phyloP scores from a whole-genome alignment of 1,284 basidiomycete genomes.

The Cryptococcus deneoformans region DNA sequence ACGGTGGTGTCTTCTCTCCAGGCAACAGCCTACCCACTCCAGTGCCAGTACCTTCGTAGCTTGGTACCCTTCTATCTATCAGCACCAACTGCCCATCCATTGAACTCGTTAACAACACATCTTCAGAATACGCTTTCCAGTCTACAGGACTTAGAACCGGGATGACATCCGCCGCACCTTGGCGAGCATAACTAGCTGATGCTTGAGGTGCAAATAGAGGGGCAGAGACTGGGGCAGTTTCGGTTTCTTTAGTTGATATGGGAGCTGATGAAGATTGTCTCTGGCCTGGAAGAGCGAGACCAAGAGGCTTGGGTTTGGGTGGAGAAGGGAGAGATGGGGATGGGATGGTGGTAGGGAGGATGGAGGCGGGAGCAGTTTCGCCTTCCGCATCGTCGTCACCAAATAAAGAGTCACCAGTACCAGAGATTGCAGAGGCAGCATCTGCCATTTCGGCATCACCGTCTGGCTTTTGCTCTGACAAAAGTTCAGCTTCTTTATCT shows the following conservation, averaged over 20 bases:
- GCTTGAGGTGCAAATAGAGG: slow-evolving; percentile 13
- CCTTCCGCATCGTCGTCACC: slow-evolving; percentile 40
- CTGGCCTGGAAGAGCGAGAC: slow-evolving; percentile 16
- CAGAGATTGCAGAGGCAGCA: slow-evolving; percentile 10
- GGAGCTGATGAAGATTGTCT: slow-evolving; percentile 1
- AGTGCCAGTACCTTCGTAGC: slow-evolving; percentile 49
- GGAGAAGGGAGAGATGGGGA: slow-evolving; percentile 4
- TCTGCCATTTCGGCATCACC: slow-evolving; percentile 24
- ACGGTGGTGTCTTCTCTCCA: slow-evolving; percentile 87
- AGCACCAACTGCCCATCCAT: slow-evolving; percentile 91
- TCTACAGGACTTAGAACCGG: slow-evolving; percentile 57
- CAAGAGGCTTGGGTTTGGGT: slow-evolving; percentile 4
- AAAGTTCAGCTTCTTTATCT: not conserved
- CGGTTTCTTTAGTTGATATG: not conserved
- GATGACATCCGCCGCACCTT: slow-evolving; percentile 23
- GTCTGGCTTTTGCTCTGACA: not conserved
- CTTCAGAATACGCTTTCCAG: slow-evolving; percentile 69
- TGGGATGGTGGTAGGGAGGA: slow-evolving; percentile 8
- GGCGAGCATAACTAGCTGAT: slow-evolving; percentile 2
- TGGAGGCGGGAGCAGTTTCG: slow-evolving; percentile 25
- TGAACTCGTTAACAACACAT: slow-evolving; percentile 82
- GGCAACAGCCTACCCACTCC: slow-evolving; percentile 82
- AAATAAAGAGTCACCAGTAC: slow-evolving; percentile 37
- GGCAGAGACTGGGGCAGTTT: slow-evolving; percentile 14
- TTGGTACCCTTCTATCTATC: slow-evolving; percentile 76